These are phyloP conservation scores for Schizopora paradoxa DNA, from an alignment of 1,284 basidiomycete genomes.

Conservation along the genomic window DNA sequence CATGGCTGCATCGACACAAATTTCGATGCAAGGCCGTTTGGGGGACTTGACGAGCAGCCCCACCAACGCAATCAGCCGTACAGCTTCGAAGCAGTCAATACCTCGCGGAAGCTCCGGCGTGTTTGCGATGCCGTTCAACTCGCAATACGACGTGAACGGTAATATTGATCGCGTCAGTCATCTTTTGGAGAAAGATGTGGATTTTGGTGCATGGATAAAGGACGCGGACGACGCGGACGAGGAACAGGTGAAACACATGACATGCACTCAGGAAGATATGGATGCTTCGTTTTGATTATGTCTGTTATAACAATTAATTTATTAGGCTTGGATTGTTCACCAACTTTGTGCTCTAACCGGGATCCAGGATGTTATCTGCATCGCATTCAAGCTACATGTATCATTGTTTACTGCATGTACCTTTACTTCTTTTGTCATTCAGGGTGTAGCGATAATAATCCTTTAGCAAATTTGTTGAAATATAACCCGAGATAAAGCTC, in stretches of 20 bases:
- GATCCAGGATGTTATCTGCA: too few relatives aligned
- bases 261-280: too few relatives aligned
- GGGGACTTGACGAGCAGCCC: constrained; percentile 12
- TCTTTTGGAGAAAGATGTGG: constrained; percentile 40
- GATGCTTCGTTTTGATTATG: too few relatives aligned
- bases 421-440: too few relatives aligned
- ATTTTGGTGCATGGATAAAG: constrained; percentile 40
- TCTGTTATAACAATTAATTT: too few relatives aligned
- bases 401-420: too few relatives aligned
- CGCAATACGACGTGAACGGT: constrained; percentile 44
- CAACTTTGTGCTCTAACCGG: too few relatives aligned
- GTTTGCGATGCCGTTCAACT: constrained; percentile 34
- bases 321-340: too few relatives aligned
- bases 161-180: constrained; percentile 37
- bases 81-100: constrained; percentile 18
- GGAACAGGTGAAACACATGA: constrained; percentile 12
- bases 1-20: constrained; percentile 36
- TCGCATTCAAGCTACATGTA: too few relatives aligned
- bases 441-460: too few relatives aligned
- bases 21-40: constrained; percentile 13
- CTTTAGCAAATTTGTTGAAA: too few relatives aligned
- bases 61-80: constrained; percentile 5
- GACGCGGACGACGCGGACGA: constrained; percentile 30
- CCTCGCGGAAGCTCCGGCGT: constrained; percentile 10
- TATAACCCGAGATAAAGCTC: too few relatives aligned